Evolutionary conservation across 1,284 basidiomycete genomes (phyloP), one percentile per base, ranked within the genome.

Genomic region (Anthracocystis panici-leucophaei): DNA sequence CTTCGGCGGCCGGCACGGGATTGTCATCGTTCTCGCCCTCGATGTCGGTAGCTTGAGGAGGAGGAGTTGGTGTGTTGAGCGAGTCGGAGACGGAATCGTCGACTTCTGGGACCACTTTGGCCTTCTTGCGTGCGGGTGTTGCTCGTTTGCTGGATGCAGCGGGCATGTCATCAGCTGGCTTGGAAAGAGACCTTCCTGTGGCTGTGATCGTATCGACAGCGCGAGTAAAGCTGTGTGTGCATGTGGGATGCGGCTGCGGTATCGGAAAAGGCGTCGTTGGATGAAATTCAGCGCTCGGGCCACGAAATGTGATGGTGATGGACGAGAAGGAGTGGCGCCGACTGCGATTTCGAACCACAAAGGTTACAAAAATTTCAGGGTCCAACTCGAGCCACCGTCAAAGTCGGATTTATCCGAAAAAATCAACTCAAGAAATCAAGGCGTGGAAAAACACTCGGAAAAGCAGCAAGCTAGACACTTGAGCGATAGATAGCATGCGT

Each of bases 51-150:
- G 35, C 51, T 12, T 40, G 12, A 14, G 35, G n/a, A 8, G 51
- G 51, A 20, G 50, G 21, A 10, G 51, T 41, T 2, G 51, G 23
- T 20, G 35, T 41, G 20, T 25, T 16, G 35, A 27, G 5, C 16
- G 38, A 27, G 42, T 31, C 29, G 4, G 48, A 11, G 29, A 20
- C 21, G 14, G 41, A 18, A 27, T 50, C 18, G 1, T 49, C 29
- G 11, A 10, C 20, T n/a, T 48, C 1, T n/a, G 42, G 25, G 16
- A 50, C 55, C 20, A 60, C 41, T 51, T 62, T 71, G 9, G 56
- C 40, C 35, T 58, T 65, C 52, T 71, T 71, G 16, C 58, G 31
- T 16, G 55, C 54, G 7, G 68, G 58, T 12, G 61, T 70, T 18
- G 59, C n/a, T 18, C 50, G 41, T 40, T 50, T 57, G 49, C 18